phyloP scores from a whole-genome alignment of 345 rosid species.

The Linum tenue region DNA sequence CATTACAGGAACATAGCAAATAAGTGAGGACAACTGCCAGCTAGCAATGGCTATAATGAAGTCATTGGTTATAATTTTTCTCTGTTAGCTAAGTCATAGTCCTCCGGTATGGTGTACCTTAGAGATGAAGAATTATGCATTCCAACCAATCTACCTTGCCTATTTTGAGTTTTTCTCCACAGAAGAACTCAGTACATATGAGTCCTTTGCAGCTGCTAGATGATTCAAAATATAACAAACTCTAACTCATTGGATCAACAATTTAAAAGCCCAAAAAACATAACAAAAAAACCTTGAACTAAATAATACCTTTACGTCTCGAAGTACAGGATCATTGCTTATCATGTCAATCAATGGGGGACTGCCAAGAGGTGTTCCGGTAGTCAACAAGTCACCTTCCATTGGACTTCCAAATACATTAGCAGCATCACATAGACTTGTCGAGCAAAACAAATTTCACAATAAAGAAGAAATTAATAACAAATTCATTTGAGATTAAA shows the following conservation, averaged over 20 bases:
- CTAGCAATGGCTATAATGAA: background rate
- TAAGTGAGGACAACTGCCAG: too few relatives aligned
- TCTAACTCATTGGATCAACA: background rate
- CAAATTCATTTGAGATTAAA: background rate
- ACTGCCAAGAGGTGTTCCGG: slow-evolving; percentile 70
- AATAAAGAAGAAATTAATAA: slow-evolving; percentile 9
- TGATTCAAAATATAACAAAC: background rate
- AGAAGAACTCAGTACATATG: too few relatives aligned
- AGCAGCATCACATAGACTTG: slow-evolving; percentile 81
- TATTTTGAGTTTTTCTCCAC: too few relatives aligned
- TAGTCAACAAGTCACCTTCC: slow-evolving; percentile 61
- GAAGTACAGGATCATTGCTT: slow-evolving; percentile 86
- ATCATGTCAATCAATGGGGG: slow-evolving; percentile 88
- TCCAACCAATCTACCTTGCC: too few relatives aligned
- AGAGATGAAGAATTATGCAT: background rate
- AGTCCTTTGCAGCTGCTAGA: too few relatives aligned
- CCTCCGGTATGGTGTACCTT: background rate
- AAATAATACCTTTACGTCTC: slow-evolving; percentile 67
- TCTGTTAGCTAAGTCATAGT: background rate
- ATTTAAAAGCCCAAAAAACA: background rate
- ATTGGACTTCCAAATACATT: slow-evolving; percentile 67
- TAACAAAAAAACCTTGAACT: slow-evolving; percentile 2
- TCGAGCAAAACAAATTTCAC: slow-evolving; percentile 10
- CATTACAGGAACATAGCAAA: too few relatives aligned
- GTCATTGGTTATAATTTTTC: background rate